phyloP scores from a whole-genome alignment of 2,329 filamentous ascomycete genomes.

The Fusarium sp. region DNA sequence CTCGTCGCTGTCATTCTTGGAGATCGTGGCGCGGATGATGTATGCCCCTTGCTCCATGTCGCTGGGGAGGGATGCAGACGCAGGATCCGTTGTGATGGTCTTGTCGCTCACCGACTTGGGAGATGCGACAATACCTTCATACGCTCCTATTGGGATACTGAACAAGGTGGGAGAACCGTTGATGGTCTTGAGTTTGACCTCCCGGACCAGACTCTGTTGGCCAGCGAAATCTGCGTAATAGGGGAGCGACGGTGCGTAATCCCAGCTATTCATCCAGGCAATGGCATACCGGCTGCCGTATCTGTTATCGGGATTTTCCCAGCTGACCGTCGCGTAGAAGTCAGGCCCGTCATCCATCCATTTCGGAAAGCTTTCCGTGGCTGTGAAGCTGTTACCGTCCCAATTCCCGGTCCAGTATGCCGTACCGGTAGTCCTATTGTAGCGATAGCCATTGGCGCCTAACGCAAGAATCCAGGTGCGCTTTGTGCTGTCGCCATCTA shows the following conservation, averaged over 20 bases:
- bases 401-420: not conserved
- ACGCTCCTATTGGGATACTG: not conserved
- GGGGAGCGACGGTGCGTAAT: not conserved
- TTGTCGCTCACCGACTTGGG: not conserved
- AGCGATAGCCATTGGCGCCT: not conserved
- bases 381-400: not conserved
- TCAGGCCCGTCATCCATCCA: not conserved
- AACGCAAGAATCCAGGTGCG: not conserved
- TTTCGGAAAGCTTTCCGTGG: not conserved
- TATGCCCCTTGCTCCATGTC: not conserved
- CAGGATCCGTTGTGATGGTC: not conserved
- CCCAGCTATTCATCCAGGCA: not conserved
- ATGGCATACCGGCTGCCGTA: not conserved
- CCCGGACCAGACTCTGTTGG: not conserved
- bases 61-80: not conserved
- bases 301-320: not conserved
- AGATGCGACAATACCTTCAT: accelerated
- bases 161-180: not conserved
- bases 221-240: not conserved
- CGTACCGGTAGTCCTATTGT: not conserved
- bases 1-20: not conserved
- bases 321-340: not conserved
- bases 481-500: not conserved
- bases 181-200: not conserved
- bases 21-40: not conserved